Conservation (phyloP, 2,329 filamentous ascomycete species). For the Hymenoscyphus repandus region DNA sequence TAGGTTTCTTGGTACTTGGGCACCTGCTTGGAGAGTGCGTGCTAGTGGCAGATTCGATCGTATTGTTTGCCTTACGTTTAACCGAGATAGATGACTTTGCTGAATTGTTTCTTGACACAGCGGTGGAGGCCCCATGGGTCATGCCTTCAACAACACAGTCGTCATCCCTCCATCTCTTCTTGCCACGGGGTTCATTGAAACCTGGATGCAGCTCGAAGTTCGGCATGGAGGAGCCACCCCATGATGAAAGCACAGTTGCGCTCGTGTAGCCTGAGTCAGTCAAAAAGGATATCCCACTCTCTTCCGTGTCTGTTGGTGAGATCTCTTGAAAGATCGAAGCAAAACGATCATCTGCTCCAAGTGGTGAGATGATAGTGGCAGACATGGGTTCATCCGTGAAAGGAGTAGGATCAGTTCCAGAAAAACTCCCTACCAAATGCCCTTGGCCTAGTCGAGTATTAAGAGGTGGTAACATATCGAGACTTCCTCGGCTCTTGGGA, state of each 20-base stretch:
- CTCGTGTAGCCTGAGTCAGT: slow-evolving; percentile 25
- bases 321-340: slow-evolving; percentile 7
- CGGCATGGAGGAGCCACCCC: slow-evolving; percentile 4
- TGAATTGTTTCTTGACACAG: slow-evolving; percentile 1
- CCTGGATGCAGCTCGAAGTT: slow-evolving; percentile 12
- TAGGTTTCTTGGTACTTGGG: slow-evolving; percentile 14
- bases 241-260: slow-evolving; percentile 15
- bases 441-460: slow-evolving; percentile 4
- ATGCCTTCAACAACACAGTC: slow-evolving; percentile 7
- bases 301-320: slow-evolving; percentile 16
- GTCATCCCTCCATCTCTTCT: slow-evolving; percentile 13
- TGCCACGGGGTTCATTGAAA: slow-evolving; percentile 11
- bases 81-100: not conserved
- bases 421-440: not conserved
- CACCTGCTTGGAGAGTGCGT: slow-evolving; percentile 16
- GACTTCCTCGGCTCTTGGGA: slow-evolving; percentile 3
- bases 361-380: slow-evolving; percentile 9
- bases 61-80: not conserved
- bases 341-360: slow-evolving; percentile 6
- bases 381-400: slow-evolving; percentile 10
- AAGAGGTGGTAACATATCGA: slow-evolving; percentile 8
- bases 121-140: not conserved
- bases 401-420: not conserved
- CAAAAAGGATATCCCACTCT: slow-evolving; percentile 19
- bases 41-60: slow-evolving; percentile 3